phyloP scores from a whole-genome alignment of 768 basidiomycete genomes.

The Coprinopsis sp. region DNA sequence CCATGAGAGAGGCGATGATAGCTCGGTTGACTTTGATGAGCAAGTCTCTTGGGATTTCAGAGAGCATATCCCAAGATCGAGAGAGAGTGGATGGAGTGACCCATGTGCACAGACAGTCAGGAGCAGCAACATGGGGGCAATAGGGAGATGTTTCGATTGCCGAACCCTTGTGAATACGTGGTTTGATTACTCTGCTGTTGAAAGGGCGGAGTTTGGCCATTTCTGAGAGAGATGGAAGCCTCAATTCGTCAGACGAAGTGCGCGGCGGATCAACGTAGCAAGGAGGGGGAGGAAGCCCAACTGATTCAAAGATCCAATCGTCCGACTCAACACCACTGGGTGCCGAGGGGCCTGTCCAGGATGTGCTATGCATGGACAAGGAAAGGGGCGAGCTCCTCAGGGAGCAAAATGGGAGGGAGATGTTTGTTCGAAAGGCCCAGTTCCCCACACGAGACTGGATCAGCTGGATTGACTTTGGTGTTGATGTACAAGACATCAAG shows the following conservation, averaged over 20 bases:
- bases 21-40: background rate
- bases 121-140: background rate
- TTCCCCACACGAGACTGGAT: conserved; percentile 1
- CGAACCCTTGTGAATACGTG: background rate
- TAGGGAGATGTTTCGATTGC: background rate
- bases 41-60: background rate
- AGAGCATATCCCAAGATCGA: background rate
- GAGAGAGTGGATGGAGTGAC: background rate
- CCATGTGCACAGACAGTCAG: background rate
- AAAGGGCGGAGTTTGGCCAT: too few relatives aligned
- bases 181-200: too few relatives aligned
- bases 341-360: background rate
- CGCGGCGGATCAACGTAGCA: too few relatives aligned
- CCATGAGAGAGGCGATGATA: background rate
- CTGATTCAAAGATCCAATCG: background rate
- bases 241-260: too few relatives aligned
- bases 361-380: background rate
- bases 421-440: background rate
- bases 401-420: background rate
- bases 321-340: background rate
- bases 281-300: too few relatives aligned
- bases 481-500: background rate
- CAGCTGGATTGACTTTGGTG: background rate
- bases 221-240: too few relatives aligned
- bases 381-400: background rate